Evolutionary conservation across 345 rosid species (phyloP).

Genomic region (Angophora floribunda): DNA sequence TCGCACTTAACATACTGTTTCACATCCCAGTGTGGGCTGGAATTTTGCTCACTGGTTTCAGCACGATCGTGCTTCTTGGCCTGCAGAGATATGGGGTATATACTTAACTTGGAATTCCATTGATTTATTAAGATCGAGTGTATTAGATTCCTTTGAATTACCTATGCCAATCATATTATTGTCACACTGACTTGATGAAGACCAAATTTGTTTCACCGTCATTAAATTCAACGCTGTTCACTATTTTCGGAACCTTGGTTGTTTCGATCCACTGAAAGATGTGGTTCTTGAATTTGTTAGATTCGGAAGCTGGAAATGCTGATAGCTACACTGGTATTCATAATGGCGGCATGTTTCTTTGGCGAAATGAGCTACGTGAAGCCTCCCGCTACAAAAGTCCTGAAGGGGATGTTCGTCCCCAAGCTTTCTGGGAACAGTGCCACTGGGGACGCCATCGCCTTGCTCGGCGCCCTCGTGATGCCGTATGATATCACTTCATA

Average conservation of each 20-base stretch:
- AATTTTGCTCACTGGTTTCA: constrained; percentile 39
- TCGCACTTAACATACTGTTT: constrained; percentile 41
- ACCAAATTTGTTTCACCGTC: not conserved
- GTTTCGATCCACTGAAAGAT: not conserved
- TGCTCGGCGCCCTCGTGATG: constrained; percentile 35
- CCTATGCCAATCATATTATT: not conserved
- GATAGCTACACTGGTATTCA: constrained; percentile 21
- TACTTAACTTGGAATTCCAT: not conserved
- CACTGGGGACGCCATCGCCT: constrained; percentile 33
- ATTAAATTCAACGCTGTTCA: not conserved
- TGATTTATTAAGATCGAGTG: not conserved
- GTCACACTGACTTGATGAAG: not conserved
- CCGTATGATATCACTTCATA: constrained; percentile 7
- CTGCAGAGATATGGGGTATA: constrained; percentile 54
- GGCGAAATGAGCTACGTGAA: constrained; percentile 29
- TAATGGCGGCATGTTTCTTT: constrained; percentile 32
- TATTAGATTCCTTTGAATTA: not conserved
- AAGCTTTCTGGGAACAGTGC: constrained; percentile 21
- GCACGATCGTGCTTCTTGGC: constrained; percentile 51
- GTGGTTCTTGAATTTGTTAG: not conserved
- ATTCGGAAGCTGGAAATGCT: constrained; percentile 27
- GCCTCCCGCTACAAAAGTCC: constrained; percentile 16
- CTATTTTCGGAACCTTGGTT: not conserved
- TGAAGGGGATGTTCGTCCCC: constrained; percentile 29
- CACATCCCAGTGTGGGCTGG: constrained; percentile 45